Evolutionary conservation across 305 asterid species (phyloP).

Genomic region (Fraxinus baroniana): DNA sequence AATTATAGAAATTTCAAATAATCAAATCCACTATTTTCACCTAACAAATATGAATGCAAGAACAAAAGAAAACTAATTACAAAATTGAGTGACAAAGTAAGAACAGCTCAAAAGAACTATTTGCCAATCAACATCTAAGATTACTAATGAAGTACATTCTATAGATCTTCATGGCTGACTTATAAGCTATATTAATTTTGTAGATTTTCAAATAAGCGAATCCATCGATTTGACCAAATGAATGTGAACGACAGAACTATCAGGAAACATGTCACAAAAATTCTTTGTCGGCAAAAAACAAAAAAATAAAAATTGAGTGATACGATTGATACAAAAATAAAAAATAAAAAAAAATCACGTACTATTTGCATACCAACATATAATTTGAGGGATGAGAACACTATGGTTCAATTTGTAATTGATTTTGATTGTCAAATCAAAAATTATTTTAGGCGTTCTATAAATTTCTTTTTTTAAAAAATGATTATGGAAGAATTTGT

Average conservation of each 20-base stretch:
- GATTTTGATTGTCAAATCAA: too few relatives aligned
- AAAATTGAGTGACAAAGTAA: not conserved
- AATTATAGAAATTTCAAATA: not conserved
- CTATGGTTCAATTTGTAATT: too few relatives aligned
- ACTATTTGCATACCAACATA: not conserved
- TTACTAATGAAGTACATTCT: not conserved
- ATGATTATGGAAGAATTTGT: too few relatives aligned
- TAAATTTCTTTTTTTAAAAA: too few relatives aligned
- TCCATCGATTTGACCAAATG: too few relatives aligned
- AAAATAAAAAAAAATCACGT: too few relatives aligned
- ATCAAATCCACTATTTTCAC: not conserved
- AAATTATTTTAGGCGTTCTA: too few relatives aligned
- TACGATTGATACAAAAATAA: not conserved
- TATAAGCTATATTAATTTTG: too few relatives aligned
- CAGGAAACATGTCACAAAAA: too few relatives aligned
- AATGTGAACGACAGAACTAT: not conserved
- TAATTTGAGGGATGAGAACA: not conserved
- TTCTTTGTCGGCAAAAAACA: too few relatives aligned
- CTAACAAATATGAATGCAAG: not conserved
- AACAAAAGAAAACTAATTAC: not conserved
- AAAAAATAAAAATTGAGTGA: not conserved
- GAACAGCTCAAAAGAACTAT: too few relatives aligned
- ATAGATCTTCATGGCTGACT: not conserved
- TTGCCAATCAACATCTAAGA: not conserved
- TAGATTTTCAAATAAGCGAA: not conserved